A percentile compares a stretch with the other conserved stretches of the same genome.
These are phyloP conservation scores for Phialemoniopsis sp. DNA, from an alignment of 2,329 filamentous ascomycete genomes.

Conservation along the genomic window DNA sequence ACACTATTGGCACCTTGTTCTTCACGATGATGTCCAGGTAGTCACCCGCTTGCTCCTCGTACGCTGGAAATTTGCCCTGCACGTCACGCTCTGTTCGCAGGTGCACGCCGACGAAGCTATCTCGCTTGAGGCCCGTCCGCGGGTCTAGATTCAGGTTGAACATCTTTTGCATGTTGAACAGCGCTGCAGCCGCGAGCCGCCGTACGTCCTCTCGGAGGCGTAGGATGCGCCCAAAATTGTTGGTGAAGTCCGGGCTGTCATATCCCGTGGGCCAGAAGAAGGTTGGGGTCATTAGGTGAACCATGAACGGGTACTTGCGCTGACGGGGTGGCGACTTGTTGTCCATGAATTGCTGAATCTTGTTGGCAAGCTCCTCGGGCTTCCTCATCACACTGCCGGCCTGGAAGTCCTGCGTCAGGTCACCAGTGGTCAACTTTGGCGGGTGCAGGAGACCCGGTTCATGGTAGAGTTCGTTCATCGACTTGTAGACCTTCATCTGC, in stretches of 20 bases:
- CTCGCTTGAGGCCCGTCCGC: conserved; percentile 12
- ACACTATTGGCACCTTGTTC: conserved; percentile 26
- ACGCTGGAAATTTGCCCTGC: conserved; percentile 16
- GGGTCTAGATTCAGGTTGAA: conserved; percentile 19
- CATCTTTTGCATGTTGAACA: conserved; percentile 24
- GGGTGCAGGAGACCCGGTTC: conserved; percentile 19
- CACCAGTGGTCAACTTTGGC: conserved; percentile 15
- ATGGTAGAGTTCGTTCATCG: conserved; percentile 27
- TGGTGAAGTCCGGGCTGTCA: conserved; percentile 20
- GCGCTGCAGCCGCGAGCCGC: conserved; percentile 24
- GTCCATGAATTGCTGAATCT: conserved; percentile 21
- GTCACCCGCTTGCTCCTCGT: conserved; percentile 23
- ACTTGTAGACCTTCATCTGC: conserved; percentile 27
- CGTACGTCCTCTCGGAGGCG: conserved; percentile 26
- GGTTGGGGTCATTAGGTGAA: conserved; percentile 20
- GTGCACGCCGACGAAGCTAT: conserved; percentile 26
- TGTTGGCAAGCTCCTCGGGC: conserved; percentile 10
- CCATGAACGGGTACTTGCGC: conserved; percentile 24
- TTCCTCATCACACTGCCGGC: conserved; percentile 19
- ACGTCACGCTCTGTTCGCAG: conserved; percentile 28
- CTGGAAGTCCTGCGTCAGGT: conserved; percentile 11
- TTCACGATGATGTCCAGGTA: conserved; percentile 21
- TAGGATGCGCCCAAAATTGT: conserved; percentile 32
- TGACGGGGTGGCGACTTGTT: conserved; percentile 14
- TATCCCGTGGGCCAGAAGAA: conserved; percentile 24